Percentiles rank a stretch among this genome's conserved stretches.
Conservation (phyloP, 225 moss, liverwort and hornwort genomes). For the Pseudisothecium myosuroides region DNA sequence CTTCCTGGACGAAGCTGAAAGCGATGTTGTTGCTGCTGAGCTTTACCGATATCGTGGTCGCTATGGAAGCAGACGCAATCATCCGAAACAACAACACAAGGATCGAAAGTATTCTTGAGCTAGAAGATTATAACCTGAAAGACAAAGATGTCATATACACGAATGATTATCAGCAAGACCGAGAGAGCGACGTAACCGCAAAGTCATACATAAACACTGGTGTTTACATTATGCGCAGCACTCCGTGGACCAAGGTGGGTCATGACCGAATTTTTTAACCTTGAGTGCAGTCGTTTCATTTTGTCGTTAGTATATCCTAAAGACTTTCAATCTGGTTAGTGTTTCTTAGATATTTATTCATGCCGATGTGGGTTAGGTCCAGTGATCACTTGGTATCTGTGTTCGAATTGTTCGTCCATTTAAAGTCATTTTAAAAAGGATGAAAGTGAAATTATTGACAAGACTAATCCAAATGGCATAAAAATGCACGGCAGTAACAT, state of each 20-base stretch:
- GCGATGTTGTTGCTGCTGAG: conserved; percentile 68
- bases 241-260: conserved; percentile 72
- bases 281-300: background rate
- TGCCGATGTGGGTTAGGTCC: background rate
- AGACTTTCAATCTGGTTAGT: background rate
- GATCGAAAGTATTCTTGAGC: conserved; percentile 61
- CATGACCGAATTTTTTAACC: background rate
- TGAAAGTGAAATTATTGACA: no score
- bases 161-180: conserved; percentile 49
- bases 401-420: background rate
- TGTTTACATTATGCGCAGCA: conserved; percentile 75
- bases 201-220: conserved; percentile 63
- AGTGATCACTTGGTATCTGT: background rate
- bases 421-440: no score
- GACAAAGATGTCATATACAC: conserved; percentile 77
- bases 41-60: conserved; percentile 77
- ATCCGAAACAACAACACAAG: conserved; percentile 66
- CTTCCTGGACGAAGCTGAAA: conserved; percentile 89
- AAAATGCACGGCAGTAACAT: background rate
- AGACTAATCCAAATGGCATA: background rate
- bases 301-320: background rate
- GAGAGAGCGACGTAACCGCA: conserved; percentile 41
- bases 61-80: conserved; percentile 86
- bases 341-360: background rate
- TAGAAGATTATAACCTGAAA: conserved; percentile 40